Evolutionary conservation across 23 red algal species (phyloP).

Genomic region (Gracilariopsis chorda): DNA sequence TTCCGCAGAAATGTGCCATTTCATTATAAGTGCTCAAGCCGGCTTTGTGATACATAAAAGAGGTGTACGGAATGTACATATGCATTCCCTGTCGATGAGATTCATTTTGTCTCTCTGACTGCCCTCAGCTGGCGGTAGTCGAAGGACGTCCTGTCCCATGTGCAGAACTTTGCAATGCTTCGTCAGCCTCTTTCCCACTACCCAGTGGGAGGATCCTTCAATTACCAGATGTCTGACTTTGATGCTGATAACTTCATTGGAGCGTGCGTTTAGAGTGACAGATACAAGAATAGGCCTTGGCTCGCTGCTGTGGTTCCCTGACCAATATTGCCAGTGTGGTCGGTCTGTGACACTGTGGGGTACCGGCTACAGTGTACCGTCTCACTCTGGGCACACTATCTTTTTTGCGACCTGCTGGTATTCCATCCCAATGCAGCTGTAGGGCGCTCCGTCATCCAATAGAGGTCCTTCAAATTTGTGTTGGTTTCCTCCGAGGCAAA

Average conservation of each 20-base stretch:
- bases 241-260: background rate
- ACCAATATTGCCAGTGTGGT: conserved; percentile 42
- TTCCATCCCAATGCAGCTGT: conserved; percentile 7
- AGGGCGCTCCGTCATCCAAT: conserved; percentile 24
- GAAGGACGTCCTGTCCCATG: background rate
- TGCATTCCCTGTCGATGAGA: conserved; percentile 22
- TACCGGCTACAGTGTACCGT: background rate
- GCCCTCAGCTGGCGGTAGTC: background rate
- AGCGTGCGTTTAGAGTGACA: background rate
- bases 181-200: background rate
- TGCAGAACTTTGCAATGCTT: background rate
- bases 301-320: conserved; percentile 23
- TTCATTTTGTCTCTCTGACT: background rate
- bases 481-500: background rate
- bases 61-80: background rate
- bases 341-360: background rate
- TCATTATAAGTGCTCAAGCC: background rate
- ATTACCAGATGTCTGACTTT: background rate
- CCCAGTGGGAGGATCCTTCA: conserved; percentile 4
- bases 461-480: background rate
- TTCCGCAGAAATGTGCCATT: background rate
- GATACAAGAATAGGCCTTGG: background rate
- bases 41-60: background rate
- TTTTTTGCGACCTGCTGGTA: background rate
- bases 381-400: background rate